Base-by-base conservation (phyloP, 352 stramenopile genomes). In the Phytophthora multivora region DNA sequence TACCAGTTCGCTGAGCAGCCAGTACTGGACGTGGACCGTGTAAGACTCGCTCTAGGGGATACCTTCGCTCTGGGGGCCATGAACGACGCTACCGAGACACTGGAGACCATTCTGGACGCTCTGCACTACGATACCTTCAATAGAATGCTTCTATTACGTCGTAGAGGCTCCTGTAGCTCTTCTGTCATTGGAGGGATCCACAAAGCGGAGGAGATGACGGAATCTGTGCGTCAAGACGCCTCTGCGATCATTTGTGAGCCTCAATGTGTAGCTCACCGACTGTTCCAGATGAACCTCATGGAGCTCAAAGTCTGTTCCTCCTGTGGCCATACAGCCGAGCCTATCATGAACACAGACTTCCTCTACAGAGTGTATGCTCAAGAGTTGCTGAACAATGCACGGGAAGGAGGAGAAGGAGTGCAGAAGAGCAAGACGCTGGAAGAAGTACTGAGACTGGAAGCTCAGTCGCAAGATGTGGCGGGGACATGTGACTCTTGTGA, bases 211-310 rank as follows among this genome's bases (percentile, higher is more conserved):
- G 77, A 88, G 0, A 71, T 86, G 54, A 80, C 79, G 13, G 77
- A 83, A 59, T 85, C 71, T 3, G 60, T 85, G 43, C 58, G 79
- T 11, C 67, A 82, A 16, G 83, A 91, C 55, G 82, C 79, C 21
- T 80, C 71, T 11, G 60, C 82, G 11, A 91, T 90, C 60, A 73
- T 88, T 16, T 95, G 86, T 39, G 83, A 91, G 55, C 86, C 86
- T 41, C 80, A 90, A 58, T 95, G 86, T 49, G 79, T 95, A 19
- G 83, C 83, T 21, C 86, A 95, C 53, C 55, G 89, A 59, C 63
- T 95, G 6, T 95, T 95, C 71, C 83, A 95, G 63, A 91, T 91
- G 83, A 90, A 93, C 52, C 71, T 95, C 50, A 91, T 95, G 83
- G 86, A 95, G 62, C 76, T 93, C 18, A 79, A 80, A 53, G 73